phyloP scores from a whole-genome alignment of 768 basidiomycete genomes.

The Lentinula edodes region DNA sequence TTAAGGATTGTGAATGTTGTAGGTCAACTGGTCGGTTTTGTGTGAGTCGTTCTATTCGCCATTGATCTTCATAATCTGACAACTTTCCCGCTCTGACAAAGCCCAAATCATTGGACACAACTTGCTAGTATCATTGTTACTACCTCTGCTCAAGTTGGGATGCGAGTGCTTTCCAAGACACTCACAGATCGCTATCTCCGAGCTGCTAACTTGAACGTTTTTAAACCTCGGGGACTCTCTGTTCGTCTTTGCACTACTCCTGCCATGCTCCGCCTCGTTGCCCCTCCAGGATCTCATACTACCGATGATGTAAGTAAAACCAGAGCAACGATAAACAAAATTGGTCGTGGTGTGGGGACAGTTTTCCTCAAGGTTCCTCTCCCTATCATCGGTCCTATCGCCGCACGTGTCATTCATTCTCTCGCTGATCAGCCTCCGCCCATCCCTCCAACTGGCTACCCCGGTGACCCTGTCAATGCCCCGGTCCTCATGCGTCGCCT shows the following conservation, averaged over 20 bases:
- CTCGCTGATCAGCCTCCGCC: conserved; percentile 13
- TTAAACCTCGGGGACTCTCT: conserved; percentile 18
- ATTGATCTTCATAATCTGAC: background rate
- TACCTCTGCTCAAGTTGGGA: conserved; percentile 12
- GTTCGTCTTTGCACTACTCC: conserved; percentile 19
- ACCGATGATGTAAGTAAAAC: background rate
- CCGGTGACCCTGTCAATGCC: background rate
- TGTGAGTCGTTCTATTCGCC: conserved; percentile 8
- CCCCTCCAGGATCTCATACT: background rate
- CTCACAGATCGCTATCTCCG: conserved; percentile 20
- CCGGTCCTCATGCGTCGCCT: conserved; percentile 12
- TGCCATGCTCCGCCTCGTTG: conserved; percentile 16
- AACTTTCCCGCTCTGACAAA: background rate
- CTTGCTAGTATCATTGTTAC: conserved; percentile 14
- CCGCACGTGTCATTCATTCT: conserved; percentile 13
- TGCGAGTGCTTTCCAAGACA: conserved; percentile 18
- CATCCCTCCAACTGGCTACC: conserved; percentile 3
- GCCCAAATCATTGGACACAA: conserved; percentile 21
- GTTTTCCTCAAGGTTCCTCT: conserved; percentile 12
- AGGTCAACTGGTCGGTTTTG: conserved; percentile 17
- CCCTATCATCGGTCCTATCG: conserved; percentile 8
- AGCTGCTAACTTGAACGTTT: conserved; percentile 17
- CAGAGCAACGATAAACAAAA: conserved; percentile 9
- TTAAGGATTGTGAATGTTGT: conserved; percentile 16
- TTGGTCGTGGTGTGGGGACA: conserved; percentile 14